Conservation (phyloP, 2,329 filamentous ascomycete genomes). For the Cadophora luteo-olivacea region DNA sequence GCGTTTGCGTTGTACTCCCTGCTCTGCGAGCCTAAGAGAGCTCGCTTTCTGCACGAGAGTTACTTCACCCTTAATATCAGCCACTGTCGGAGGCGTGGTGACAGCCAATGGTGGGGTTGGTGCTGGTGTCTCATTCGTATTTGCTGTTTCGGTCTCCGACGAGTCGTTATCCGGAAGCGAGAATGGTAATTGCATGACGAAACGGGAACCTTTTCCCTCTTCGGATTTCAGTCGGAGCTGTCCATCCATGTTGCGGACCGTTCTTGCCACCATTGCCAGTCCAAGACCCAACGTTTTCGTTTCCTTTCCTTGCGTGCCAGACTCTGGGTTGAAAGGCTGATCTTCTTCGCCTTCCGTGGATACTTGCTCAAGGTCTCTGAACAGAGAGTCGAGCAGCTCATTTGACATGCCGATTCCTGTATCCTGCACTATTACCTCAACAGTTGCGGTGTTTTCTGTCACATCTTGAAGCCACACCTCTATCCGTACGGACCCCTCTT, state of each 20-base stretch:
- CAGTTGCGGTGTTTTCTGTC: constrained; percentile 59
- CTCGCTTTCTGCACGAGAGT: constrained; percentile 63
- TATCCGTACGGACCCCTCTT: constrained; percentile 69
- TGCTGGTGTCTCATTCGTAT: neutral
- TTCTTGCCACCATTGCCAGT: constrained; percentile 85
- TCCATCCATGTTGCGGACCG: constrained; percentile 89
- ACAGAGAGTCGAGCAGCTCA: constrained; percentile 61
- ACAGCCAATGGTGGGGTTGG: constrained; percentile 7
- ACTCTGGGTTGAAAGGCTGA: constrained; percentile 18
- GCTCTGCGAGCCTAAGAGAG: constrained; percentile 28
- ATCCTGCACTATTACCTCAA: constrained; percentile 80
- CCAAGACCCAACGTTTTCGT: constrained; percentile 75
- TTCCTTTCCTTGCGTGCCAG: constrained; percentile 43
- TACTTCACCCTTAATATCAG: constrained; percentile 57
- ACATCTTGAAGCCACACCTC: constrained; percentile 69
- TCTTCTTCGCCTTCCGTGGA: constrained; percentile 50
- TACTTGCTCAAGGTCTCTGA: constrained; percentile 66
- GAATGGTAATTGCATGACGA: constrained; percentile 82
- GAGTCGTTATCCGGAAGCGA: constrained; percentile 50
- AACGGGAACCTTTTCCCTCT: constrained; percentile 80
- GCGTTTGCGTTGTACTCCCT: constrained; percentile 26
- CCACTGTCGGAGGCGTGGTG: constrained; percentile 28
- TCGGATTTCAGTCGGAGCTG: constrained; percentile 86
- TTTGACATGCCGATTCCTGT: constrained; percentile 76
- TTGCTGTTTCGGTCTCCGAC: neutral